phyloP scores from a whole-genome alignment of 2,329 filamentous ascomycete species.

The Ilyonectria destructans region DNA sequence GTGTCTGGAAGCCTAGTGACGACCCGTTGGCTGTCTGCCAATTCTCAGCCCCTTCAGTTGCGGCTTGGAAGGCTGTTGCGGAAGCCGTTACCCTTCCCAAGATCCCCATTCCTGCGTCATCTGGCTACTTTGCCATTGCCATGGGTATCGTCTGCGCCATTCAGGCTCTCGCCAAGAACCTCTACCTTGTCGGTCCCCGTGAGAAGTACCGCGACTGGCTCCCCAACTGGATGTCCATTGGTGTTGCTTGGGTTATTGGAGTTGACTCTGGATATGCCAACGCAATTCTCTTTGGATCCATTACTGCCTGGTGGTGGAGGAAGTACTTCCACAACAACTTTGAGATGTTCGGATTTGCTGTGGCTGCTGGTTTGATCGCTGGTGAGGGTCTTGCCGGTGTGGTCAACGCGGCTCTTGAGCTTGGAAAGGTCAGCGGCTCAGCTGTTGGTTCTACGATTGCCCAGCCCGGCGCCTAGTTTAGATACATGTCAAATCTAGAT shows the following conservation, averaged over 20 bases:
- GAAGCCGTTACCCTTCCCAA: conserved; percentile 70
- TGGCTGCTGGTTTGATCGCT: conserved; percentile 75
- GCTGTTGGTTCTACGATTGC: background rate
- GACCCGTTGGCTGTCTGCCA: conserved; percentile 61
- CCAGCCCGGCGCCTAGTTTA: background rate
- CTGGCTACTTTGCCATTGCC: conserved; percentile 71
- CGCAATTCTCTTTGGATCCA: conserved; percentile 71
- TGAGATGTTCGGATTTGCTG: conserved; percentile 71
- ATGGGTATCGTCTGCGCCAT: conserved; percentile 66
- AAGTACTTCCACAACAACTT: conserved; percentile 67
- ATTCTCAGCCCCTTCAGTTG: conserved; percentile 75
- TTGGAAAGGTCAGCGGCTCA: conserved; percentile 49
- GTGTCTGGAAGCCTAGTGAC: conserved; percentile 69
- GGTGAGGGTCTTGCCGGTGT: conserved; percentile 77
- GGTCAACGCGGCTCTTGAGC: conserved; percentile 67
- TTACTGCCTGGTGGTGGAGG: conserved; percentile 68
- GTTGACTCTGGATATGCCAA: conserved; percentile 69
- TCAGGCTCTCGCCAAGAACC: conserved; percentile 70
- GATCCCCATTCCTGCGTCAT: conserved; percentile 70
- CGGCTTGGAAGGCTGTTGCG: conserved; percentile 78
- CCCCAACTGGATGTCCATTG: conserved; percentile 76
- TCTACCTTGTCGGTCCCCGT: conserved; percentile 66
- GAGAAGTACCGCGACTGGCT: conserved; percentile 72
- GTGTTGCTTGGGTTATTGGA: conserved; percentile 73
- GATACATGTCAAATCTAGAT: background rate